A percentile compares a stretch with the other conserved stretches of the same genome.
phyloP scores from a whole-genome alignment of 768 basidiomycete genomes.

The Tylopilus rubrobrunneus region DNA sequence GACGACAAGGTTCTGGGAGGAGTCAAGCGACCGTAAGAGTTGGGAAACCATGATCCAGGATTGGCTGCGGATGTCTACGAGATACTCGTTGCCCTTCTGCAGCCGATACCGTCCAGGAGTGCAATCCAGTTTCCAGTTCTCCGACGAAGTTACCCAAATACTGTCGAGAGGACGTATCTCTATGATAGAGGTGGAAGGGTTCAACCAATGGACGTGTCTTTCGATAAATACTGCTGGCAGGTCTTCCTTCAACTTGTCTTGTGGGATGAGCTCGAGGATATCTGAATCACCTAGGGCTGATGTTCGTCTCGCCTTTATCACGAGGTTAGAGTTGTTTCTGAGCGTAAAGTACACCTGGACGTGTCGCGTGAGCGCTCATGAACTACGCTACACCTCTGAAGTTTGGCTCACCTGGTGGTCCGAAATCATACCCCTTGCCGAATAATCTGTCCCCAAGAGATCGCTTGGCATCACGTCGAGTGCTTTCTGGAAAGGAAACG shows the following conservation, averaged over 20 bases:
- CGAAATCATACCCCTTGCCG: conserved; percentile 15
- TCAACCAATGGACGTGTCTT: background rate
- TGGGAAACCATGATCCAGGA: conserved; percentile 27
- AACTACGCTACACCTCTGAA: background rate
- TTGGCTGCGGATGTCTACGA: conserved; percentile 22
- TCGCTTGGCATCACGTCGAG: conserved; percentile 23
- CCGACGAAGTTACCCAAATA: background rate
- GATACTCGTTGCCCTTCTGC: background rate
- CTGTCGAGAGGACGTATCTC: background rate
- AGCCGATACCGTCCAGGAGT: background rate
- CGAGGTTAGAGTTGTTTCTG: background rate
- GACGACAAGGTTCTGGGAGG: conserved; percentile 21
- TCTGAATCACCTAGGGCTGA: background rate
- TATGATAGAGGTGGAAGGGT: background rate
- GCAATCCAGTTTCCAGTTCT: background rate
- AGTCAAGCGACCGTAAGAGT: conserved; percentile 25
- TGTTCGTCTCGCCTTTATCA: no score
- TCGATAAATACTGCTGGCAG: background rate
- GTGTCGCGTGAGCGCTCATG: background rate
- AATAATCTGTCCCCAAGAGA: conserved; percentile 24
- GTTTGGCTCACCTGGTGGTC: conserved; percentile 16
- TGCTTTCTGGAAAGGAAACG: conserved; percentile 6
- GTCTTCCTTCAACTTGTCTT: background rate
- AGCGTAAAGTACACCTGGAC: conserved; percentile 23
- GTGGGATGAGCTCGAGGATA: background rate